These are phyloP conservation scores for Aspergillaceae sp. DNA, from an alignment of 2,329 filamentous ascomycete genomes.

Conservation along the genomic window DNA sequence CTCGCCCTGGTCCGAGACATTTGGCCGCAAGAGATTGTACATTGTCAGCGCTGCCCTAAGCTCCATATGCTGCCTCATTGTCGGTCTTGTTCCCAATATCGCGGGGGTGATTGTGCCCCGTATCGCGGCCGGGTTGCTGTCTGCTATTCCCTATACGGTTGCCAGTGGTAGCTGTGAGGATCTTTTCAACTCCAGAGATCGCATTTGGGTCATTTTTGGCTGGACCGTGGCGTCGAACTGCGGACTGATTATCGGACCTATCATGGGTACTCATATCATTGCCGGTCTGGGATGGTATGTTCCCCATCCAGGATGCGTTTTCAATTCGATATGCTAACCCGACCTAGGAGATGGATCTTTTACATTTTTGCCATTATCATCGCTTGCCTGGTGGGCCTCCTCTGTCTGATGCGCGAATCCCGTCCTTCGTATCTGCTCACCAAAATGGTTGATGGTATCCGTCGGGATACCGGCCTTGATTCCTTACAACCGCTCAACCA, in stretches of 20 bases:
- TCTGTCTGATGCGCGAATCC: constrained; percentile 36
- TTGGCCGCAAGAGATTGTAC: constrained; percentile 31
- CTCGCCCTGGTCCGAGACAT: constrained; percentile 31
- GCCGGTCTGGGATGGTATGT: constrained; percentile 30
- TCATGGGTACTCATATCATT: constrained; percentile 37
- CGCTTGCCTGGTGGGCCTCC: constrained; percentile 24
- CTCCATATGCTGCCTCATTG: constrained; percentile 27
- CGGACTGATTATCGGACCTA: constrained; percentile 38
- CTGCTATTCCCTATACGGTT: constrained; percentile 42
- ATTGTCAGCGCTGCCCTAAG: constrained; percentile 22
- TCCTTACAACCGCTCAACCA: constrained; percentile 26
- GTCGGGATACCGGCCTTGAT: constrained; percentile 15
- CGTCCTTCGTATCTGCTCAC: constrained; percentile 37
- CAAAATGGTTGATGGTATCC: constrained; percentile 19
- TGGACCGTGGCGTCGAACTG: constrained; percentile 39
- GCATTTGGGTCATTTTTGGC: constrained; percentile 40
- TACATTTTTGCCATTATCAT: constrained; percentile 35
- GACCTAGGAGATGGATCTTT: constrained; percentile 39
- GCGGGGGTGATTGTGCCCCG: constrained; percentile 34
- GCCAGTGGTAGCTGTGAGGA: constrained; percentile 44
- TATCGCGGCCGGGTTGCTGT: constrained; percentile 37
- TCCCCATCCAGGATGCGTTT: background rate
- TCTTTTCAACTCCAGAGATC: constrained; percentile 38
- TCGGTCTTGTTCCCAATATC: constrained; percentile 30
- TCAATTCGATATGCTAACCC: background rate